Evolutionary conservation across 441 rosid species (phyloP).

Genomic region (Lepidium campestre): DNA sequence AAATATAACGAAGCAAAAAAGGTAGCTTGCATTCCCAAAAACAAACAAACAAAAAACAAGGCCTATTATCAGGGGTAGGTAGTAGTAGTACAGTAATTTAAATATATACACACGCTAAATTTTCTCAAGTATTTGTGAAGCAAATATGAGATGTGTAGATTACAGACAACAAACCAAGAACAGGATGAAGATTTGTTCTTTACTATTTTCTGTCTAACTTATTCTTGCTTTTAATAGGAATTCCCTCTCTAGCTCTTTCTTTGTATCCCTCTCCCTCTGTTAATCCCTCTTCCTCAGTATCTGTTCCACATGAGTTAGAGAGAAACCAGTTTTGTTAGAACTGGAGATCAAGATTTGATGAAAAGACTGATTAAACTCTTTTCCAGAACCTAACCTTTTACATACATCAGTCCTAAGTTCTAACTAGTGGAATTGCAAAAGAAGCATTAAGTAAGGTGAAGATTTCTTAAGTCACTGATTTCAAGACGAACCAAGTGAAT

Average conservation of each 20-base stretch:
- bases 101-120: neutral
- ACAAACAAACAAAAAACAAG: neutral
- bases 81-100: neutral
- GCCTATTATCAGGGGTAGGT: neutral
- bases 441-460: neutral
- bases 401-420: neutral
- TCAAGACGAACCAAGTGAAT: neutral
- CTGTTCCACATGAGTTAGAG: slow-evolving; percentile 4
- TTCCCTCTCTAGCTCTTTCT: neutral
- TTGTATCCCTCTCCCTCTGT: neutral
- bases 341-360: neutral
- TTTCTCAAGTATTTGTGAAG: neutral
- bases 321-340: slow-evolving; percentile 9
- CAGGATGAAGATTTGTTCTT: slow-evolving; percentile 12
- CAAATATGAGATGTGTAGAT: neutral
- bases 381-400: neutral
- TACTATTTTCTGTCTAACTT: neutral
- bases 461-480: neutral
- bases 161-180: slow-evolving; percentile 4
- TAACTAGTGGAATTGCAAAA: neutral
- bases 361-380: neutral
- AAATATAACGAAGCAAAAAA: neutral
- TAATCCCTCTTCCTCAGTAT: neutral
- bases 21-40: neutral
- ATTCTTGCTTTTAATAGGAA: slow-evolving; percentile 1